Evolutionary conservation across 1,139 yeast genomes (phyloP).

Genomic region (Debaryomyces fabryi): DNA sequence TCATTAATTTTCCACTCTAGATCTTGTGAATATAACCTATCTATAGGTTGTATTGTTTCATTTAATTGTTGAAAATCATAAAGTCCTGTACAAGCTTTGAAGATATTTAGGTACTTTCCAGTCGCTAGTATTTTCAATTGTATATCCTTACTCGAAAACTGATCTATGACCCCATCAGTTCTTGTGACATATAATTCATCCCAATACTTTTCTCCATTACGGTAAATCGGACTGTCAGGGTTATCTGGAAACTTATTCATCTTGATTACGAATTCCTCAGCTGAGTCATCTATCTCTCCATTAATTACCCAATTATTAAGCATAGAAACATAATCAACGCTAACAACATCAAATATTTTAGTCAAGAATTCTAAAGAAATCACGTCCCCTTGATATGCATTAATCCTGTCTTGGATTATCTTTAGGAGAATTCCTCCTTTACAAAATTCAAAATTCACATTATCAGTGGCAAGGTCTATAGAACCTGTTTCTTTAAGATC

Average conservation of each 20-base stretch:
- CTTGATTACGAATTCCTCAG: slow-evolving; percentile 78
- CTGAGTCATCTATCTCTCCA: slow-evolving; percentile 79
- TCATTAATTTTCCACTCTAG: slow-evolving; percentile 59
- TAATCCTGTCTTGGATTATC: slow-evolving; percentile 61
- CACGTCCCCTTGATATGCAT: slow-evolving; percentile 67
- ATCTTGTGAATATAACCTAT: slow-evolving; percentile 57
- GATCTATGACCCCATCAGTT: slow-evolving; percentile 74
- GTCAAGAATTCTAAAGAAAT: slow-evolving; percentile 55
- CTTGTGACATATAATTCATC: slow-evolving; percentile 77
- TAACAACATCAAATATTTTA: slow-evolving; percentile 57
- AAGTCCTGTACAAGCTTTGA: slow-evolving; percentile 58
- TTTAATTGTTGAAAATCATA: slow-evolving; percentile 34
- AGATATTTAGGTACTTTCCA: slow-evolving; percentile 81
- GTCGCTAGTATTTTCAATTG: slow-evolving; percentile 73
- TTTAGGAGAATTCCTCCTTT: slow-evolving; percentile 71
- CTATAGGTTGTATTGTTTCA: slow-evolving; percentile 33
- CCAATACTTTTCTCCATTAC: slow-evolving; percentile 80
- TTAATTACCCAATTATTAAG: slow-evolving; percentile 75
- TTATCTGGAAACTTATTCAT: slow-evolving; percentile 37
- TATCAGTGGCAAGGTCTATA: slow-evolving; percentile 53
- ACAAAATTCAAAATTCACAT: slow-evolving; percentile 55
- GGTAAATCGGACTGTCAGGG: slow-evolving; percentile 40
- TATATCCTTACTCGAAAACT: slow-evolving; percentile 55
- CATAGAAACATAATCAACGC: slow-evolving; percentile 67
- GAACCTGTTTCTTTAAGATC: slow-evolving; percentile 46